These are phyloP conservation scores for Nemania sp. DNA, from an alignment of 2,329 filamentous ascomycete species.

Conservation along the genomic window DNA sequence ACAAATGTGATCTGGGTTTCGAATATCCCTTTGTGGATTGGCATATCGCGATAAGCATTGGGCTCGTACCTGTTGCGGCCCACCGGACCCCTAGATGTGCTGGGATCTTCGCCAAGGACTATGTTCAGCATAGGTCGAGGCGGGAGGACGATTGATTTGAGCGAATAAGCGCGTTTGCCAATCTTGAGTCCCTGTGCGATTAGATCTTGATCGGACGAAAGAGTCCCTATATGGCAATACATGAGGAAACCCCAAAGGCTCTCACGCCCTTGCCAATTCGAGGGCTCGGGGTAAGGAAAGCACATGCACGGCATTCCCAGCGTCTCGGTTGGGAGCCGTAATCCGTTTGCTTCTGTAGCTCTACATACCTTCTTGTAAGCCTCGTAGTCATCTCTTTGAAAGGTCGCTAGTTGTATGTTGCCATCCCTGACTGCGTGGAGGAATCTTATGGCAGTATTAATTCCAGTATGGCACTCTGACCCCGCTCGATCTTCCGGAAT, in stretches of 20 bases:
- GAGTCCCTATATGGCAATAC: slow-evolving; percentile 28
- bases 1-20: slow-evolving; percentile 8
- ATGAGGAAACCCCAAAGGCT: slow-evolving; percentile 25
- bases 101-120: slow-evolving; percentile 13
- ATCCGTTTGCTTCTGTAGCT: not conserved
- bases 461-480: not conserved
- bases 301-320: not conserved
- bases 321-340: no score
- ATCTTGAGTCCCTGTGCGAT: slow-evolving; percentile 20
- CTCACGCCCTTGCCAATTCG: not conserved
- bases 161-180: not conserved
- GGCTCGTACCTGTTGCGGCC: not conserved
- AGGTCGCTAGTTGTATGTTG: not conserved
- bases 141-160: slow-evolving; percentile 5
- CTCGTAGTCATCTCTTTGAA: not conserved
- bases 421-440: not conserved
- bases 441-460: not conserved
- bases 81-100: not conserved
- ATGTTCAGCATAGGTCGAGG: slow-evolving; percentile 27
- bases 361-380: not conserved
- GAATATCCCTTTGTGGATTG: not conserved
- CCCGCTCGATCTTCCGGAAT: not conserved
- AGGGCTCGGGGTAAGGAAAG: not conserved
- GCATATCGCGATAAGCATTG: not conserved
- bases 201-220: slow-evolving; percentile 24